Base-by-base conservation (phyloP, 495 filamentous ascomycete species). In the Amniculicola lignicola region DNA sequence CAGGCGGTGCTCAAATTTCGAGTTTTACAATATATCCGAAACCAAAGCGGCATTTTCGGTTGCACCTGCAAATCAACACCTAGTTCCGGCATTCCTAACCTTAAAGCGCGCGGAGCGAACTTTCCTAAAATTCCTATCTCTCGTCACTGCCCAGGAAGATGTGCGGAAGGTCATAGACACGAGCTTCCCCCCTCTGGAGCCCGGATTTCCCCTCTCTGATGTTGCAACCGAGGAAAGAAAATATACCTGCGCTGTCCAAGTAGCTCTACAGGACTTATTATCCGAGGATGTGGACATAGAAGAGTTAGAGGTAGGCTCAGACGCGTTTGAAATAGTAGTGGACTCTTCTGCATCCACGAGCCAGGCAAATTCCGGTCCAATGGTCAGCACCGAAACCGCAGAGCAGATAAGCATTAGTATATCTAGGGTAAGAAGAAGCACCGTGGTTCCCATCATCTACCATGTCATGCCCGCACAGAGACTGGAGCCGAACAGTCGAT, bases 21-120 rank as follows among this genome's bases (percentile, higher is more conserved):
- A 90, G 65, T 90, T 84, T 62, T 90, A 84, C 72, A 93, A 93
- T 59, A 67, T 89, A 35, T 81, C 75, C 67, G 81, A 72, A 49
- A 59, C 60, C 33, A 57, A 54, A 39, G 39, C 19, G n/a, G n/a
- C n/a, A n/a, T 33, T 33, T 57, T 73, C 70, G 2, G 68, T 62
- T 6, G 39, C 36, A 39, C 52, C 45, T 0, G 51, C 18, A 18
- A 46, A 42, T 22, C 59, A 62, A 35, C 22, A 27, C 15, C 77
- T 74, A 3, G 70, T 73, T 2, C 78, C 78, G 4, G 78, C 81
- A 15, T 86, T 84, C 31, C 82, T 88, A 46, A 87, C 82, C 40
- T 69, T 93, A 16, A 86, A 90, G 52, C 74, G 81, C 38, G 85
- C 79, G 18, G 87, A 89, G 59, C 80, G 87, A 56, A 85, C 89